Evolutionary conservation across 1,284 basidiomycete genomes (phyloP).

Genomic region (Irpex rosettiformis): DNA sequence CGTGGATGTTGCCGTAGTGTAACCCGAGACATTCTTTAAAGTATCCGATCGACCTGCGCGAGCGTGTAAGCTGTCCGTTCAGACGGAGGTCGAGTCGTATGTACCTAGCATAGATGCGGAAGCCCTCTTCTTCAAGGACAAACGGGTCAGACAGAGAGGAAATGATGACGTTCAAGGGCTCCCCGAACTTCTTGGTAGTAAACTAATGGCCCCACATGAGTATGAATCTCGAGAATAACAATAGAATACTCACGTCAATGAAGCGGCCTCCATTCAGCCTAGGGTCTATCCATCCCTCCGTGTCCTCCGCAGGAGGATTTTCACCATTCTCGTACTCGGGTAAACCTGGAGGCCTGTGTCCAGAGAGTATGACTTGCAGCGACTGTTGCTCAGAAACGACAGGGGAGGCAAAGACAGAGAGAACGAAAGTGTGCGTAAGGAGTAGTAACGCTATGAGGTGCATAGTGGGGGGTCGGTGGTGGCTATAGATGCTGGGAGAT

Average conservation of each 20-base stretch:
- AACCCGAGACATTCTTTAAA: conserved; percentile 44
- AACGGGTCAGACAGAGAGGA: conserved; percentile 42
- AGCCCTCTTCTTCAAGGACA: conserved; percentile 38
- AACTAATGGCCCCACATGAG: conserved; percentile 39
- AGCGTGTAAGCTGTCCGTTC: too few species aligned
- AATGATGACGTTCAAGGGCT: conserved; percentile 45
- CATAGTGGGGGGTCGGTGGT: background rate
- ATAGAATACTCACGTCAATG: conserved; percentile 55
- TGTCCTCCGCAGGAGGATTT: conserved; percentile 25
- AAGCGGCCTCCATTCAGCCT: conserved; percentile 64
- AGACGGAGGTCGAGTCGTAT: background rate
- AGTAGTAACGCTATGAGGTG: conserved; percentile 3
- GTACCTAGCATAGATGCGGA: conserved; percentile 42
- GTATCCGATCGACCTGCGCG: conserved; percentile 67
- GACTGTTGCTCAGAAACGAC: background rate
- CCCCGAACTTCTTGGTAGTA: conserved; percentile 46
- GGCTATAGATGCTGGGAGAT: background rate
- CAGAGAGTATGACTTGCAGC: conserved; percentile 10
- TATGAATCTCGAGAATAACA: background rate
- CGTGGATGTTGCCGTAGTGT: conserved; percentile 41
- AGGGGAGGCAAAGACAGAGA: conserved; percentile 11
- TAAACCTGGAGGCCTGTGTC: background rate
- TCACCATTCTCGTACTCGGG: conserved; percentile 27
- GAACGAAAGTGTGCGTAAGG: conserved; percentile 3
- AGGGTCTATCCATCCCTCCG: conserved; percentile 66